Evolutionary conservation across 164 flowering plant species (phyloP).

Genomic region (Tinospora cordifolia): DNA sequence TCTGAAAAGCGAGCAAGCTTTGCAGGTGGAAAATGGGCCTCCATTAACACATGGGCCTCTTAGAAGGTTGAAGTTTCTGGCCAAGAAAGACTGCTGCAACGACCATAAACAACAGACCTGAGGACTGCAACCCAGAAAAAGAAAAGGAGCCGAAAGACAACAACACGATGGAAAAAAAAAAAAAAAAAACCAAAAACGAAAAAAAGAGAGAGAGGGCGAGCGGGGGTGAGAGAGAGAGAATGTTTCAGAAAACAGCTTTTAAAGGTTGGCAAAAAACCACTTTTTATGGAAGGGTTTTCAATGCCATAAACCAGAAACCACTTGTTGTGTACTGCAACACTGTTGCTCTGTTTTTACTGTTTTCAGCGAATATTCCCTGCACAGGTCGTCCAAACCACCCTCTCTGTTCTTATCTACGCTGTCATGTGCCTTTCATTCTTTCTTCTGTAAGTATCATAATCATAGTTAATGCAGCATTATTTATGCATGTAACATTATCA

Average conservation of each 20-base stretch:
- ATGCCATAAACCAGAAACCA: background rate
- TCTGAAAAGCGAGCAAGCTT: constrained; percentile 25
- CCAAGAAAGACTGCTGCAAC: constrained; percentile 1
- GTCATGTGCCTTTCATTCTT: no score
- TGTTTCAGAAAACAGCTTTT: background rate
- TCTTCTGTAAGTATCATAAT: no score
- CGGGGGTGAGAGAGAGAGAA: background rate
- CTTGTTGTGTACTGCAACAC: background rate
- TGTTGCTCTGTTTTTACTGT: background rate
- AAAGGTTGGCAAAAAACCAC: background rate
- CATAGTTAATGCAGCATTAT: no score
- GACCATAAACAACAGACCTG: background rate
- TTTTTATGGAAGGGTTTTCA: no score
- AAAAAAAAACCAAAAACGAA: no score
- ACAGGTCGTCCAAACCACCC: background rate
- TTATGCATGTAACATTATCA: no score
- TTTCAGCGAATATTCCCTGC: background rate
- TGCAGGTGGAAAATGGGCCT: constrained; percentile 23
- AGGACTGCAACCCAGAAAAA: background rate
- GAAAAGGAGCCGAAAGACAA: no score
- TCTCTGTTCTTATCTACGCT: background rate
- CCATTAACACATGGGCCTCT: constrained; percentile 20
- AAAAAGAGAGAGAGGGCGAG: background rate
- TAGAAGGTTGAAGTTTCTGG: background rate
- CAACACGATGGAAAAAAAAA: no score